Base-by-base conservation (phyloP, 495 filamentous ascomycete species). In the Aspergillus wentii region DNA sequence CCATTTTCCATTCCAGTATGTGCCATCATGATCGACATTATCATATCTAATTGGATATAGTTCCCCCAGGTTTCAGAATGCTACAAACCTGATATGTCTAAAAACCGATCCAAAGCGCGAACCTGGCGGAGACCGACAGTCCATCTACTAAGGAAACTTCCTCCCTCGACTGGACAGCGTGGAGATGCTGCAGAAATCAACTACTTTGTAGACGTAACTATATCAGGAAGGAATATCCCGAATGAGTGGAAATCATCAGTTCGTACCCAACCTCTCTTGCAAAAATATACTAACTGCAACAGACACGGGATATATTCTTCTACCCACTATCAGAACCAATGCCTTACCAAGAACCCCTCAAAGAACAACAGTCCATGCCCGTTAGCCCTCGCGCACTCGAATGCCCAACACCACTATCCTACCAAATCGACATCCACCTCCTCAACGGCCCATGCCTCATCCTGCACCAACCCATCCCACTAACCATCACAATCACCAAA, bases 91-190 rank as follows among this genome's bases (percentile, higher is more conserved):
- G 20, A 5, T 0, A 2, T 16, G 25, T 9, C 14, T 15, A 37
- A 6, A 29, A 1, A n/a, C 14, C 8, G 10, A 30, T 16, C 33
- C 13, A 4, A 22, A 17, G 20, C 19, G 18, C 17, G 36, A 29
- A 21, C n/a, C n/a, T n/a, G n/a, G n/a, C n/a, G n/a, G n/a, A n/a
- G n/a, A n/a, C n/a, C n/a, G n/a, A 5, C 35, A 11, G 17, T 15
- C 8, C 44, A 51, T 29, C 16, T 45, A 1, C 27, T 41, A 13
- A 43, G 48, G 20, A 26, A 31, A 26, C 44, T 52, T 23, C 49
- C 49, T 6, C 44, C 44, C 3, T 52, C 37, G 23, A 30, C 38
- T 0, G 44, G 40, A 1, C n/a, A 30, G 13, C 21, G 15, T 23
- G 23, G 31, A 15, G 20, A 36, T 3, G 3, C 28, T 6, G 35